Percentiles rank a stretch among this genome's conserved stretches.
phyloP scores from a whole-genome alignment of 2,329 filamentous ascomycete genomes.

The Periconia sp. region DNA sequence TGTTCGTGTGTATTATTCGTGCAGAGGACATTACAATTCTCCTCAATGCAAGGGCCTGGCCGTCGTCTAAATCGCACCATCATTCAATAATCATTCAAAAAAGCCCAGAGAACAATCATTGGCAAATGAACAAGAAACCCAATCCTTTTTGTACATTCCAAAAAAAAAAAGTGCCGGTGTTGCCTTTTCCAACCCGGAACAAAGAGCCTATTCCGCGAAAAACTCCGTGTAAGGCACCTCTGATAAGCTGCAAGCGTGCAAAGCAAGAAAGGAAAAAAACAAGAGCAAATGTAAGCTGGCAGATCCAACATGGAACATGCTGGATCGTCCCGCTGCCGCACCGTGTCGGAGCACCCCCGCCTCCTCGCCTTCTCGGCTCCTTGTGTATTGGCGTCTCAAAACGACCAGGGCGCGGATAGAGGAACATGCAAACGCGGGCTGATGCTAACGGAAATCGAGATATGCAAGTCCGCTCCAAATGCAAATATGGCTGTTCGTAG shows the following conservation, averaged over 20 bases:
- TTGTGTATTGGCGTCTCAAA: no score
- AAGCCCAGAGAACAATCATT: no score
- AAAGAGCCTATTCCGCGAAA: neutral
- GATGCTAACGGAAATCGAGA: constrained; percentile 19
- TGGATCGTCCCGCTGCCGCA: no score
- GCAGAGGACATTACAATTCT: neutral
- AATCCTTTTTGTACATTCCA: constrained; percentile 27
- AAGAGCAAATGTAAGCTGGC: neutral
- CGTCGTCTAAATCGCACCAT: constrained; percentile 19
- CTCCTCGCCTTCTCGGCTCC: no score
- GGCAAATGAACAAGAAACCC: constrained; percentile 5
- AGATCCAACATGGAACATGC: no score
- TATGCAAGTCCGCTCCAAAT: constrained; percentile 44
- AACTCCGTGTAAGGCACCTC: constrained; percentile 12
- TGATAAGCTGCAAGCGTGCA: constrained; percentile 11
- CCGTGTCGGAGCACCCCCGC: no score
- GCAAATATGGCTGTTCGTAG: constrained; percentile 30
- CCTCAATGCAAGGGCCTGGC: constrained; percentile 2
- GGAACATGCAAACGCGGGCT: constrained; percentile 7
- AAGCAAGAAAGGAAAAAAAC: constrained; percentile 1
- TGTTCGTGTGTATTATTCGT: constrained; percentile 20
- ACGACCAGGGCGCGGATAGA: no score
- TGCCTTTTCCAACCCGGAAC: constrained; percentile 6
- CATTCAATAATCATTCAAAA: constrained; percentile 5
- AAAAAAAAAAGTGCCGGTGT: constrained; percentile 4